phyloP scores from a whole-genome alignment of 495 filamentous ascomycete species.

The Neurospora sp. region DNA sequence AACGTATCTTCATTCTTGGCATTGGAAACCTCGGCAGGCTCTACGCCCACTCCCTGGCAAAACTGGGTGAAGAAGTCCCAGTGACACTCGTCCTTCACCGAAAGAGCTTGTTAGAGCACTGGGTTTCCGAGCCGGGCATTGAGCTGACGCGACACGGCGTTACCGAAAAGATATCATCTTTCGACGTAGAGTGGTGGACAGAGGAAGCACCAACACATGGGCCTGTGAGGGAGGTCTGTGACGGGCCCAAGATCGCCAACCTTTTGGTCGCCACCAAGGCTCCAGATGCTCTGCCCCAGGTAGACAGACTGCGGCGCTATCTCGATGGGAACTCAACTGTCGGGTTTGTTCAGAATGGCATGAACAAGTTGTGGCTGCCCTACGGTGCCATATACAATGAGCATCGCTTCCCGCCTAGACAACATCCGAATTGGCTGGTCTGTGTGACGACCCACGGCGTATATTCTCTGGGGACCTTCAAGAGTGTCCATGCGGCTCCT shows the following conservation, averaged over 20 bases:
- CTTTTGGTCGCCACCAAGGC: constrained; percentile 69
- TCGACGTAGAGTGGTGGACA: constrained; percentile 44
- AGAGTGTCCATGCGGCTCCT: constrained; percentile 54
- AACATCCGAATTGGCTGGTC: constrained; percentile 54
- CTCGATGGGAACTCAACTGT: constrained; percentile 55
- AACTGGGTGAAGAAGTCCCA: constrained; percentile 20
- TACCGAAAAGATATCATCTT: constrained; percentile 29
- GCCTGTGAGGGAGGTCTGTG: constrained; percentile 16
- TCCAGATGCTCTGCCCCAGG: constrained; percentile 46
- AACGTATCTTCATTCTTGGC: constrained; percentile 38
- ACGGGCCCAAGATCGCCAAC: constrained; percentile 46
- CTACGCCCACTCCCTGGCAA: constrained; percentile 23
- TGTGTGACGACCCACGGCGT: constrained; percentile 71
- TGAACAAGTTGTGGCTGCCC: constrained; percentile 61
- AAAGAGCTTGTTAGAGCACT: constrained; percentile 27
- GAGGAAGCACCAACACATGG: constrained; percentile 15
- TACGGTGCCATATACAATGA: constrained; percentile 29
- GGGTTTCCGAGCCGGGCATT: constrained; percentile 22
- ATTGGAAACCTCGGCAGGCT: constrained; percentile 46
- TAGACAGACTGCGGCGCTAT: constrained; percentile 51
- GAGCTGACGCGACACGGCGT: constrained; percentile 22
- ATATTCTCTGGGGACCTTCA: constrained; percentile 45
- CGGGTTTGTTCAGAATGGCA: constrained; percentile 73
- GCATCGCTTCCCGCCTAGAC: constrained; percentile 16
- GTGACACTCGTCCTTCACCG: constrained; percentile 42